Evolutionary conservation across 257 asterid species (phyloP), one percentile per base, ranked within the genome.

Genomic region (Ocimum tenuiflorum): DNA sequence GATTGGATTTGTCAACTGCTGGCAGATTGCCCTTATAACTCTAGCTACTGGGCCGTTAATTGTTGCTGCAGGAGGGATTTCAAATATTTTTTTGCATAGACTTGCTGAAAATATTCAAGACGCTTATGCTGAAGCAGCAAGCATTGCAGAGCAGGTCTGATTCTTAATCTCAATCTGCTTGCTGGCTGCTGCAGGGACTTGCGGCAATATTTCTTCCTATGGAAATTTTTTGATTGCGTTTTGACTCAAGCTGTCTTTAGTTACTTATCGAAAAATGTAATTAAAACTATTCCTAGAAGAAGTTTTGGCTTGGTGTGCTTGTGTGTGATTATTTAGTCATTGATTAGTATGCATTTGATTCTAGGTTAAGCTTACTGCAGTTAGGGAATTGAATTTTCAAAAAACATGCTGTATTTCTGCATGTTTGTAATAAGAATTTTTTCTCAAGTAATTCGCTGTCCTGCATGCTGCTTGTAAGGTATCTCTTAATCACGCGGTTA

Each of bases 51-150:
- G 99, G 12, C 99, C 99, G 49, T 81, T 94, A 71, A 94, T 94
- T 76, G 99, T 94, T 65, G 97, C 99, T 72, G 99, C 99, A 2
- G 99, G 99, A 65, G 99, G 99, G 29, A 86, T 90, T 73, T 94
- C 99, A 53, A 94, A 94, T 73, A 91, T 94, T 35, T 91, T 94
- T 77, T 82, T 94, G 80, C 99, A 94, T 61, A 83, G 99, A 75
- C 97, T 94, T 74, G 99, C 99, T 1, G 99, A 94, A 81, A 94
- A 94, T 78, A 94, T 94, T 71, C 99, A 94, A 84, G 99, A 94
- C 82, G 99, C 99, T 70, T 94, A 94, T 83, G 99, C 99, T 68
- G 99, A 94, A 82, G 99, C 99, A 23, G 99, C 99, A 60, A 91
- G 96, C 82, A 91, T 94, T 60, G 99, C 99, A n/a, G 99, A 94